These are phyloP conservation scores for Venturia carpophila DNA, from an alignment of 2,329 filamentous ascomycete species.

Conservation along the genomic window DNA sequence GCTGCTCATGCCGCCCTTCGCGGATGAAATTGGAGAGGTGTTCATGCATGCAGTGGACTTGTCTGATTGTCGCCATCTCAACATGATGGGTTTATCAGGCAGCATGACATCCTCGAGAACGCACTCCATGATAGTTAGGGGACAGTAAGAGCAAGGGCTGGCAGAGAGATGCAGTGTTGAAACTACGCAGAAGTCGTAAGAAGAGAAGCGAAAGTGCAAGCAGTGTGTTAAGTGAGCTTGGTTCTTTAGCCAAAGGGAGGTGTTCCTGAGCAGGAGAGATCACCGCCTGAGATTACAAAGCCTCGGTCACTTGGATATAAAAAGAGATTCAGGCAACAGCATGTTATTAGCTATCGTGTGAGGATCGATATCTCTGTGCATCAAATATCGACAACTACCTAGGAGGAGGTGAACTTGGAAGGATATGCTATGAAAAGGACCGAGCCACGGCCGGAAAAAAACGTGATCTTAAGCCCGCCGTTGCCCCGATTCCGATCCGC, in stretches of 20 bases:
- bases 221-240: not conserved
- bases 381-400: too few species aligned
- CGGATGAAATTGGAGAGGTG: not conserved
- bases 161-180: not conserved
- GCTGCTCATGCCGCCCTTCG: not conserved
- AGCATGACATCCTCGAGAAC: constrained; percentile 9
- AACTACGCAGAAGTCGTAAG: not conserved
- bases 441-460: too few species aligned
- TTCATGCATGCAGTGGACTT: not conserved
- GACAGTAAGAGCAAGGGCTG: not conserved
- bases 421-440: too few species aligned
- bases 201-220: not conserved
- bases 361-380: too few species aligned
- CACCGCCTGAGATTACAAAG: not conserved
- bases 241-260: not conserved
- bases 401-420: too few species aligned
- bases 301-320: not conserved
- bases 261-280: not conserved
- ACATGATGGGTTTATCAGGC: constrained; percentile 7
- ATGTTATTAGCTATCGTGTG: too few species aligned
- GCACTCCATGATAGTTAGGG: not conserved
- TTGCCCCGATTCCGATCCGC: not conserved
- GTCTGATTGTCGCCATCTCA: constrained; percentile 3
- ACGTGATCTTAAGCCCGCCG: not conserved
- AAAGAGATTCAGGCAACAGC: too few species aligned